phyloP scores from a whole-genome alignment of 2,329 filamentous ascomycete genomes.

The Penicillium griseofulvum region DNA sequence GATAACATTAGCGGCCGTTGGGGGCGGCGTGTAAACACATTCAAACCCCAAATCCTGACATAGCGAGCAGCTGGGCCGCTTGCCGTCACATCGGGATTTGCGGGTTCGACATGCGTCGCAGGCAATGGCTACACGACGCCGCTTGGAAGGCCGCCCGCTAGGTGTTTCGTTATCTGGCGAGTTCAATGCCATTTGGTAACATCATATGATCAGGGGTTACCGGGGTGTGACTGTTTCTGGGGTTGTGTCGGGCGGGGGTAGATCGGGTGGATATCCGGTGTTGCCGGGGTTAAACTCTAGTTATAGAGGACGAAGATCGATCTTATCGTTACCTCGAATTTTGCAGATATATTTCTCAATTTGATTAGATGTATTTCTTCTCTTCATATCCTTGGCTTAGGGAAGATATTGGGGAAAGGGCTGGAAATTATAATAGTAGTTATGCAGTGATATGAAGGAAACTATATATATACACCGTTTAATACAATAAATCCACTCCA shows the following conservation, averaged over 20 bases:
- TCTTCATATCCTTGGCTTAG: not conserved
- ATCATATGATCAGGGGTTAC: not conserved
- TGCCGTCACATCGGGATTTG: slow-evolving; percentile 45
- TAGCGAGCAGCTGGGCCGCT: slow-evolving; percentile 43
- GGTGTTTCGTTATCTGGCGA: not conserved
- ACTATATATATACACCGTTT: not conserved
- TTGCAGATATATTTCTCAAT: not conserved
- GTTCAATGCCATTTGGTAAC: not conserved
- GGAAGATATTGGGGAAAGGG: not conserved
- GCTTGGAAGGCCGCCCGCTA: slow-evolving; percentile 21
- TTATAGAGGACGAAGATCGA: not conserved
- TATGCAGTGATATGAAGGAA: not conserved
- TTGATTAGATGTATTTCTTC: not conserved
- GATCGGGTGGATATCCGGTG: not conserved
- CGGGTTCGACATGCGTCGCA: slow-evolving; percentile 40
- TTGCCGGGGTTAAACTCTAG: not conserved
- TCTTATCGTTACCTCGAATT: not conserved
- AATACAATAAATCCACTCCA: not conserved
- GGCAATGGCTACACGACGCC: slow-evolving; percentile 40
- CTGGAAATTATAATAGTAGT: too few relatives aligned
- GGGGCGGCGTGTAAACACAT: slow-evolving; percentile 43
- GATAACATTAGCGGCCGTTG: slow-evolving; percentile 39
- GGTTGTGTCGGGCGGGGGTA: not conserved
- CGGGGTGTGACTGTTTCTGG: not conserved
- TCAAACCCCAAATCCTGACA: slow-evolving; percentile 45